Evolutionary conservation across 2,329 filamentous ascomycete genomes (phyloP).

Genomic region (Arthrocladium fulminans): DNA sequence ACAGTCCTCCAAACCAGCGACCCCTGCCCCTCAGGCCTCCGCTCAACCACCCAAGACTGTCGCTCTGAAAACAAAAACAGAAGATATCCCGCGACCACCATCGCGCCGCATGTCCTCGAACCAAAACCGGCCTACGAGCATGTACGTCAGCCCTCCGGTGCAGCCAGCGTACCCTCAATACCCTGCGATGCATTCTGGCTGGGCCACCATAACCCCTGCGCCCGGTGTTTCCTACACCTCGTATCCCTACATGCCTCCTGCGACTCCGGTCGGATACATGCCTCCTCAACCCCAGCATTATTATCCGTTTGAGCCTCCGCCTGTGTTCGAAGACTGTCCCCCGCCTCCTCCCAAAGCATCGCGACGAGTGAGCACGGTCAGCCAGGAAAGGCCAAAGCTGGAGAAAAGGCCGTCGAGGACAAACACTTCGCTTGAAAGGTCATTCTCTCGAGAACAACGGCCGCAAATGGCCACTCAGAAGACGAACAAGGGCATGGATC

Average conservation of each 20-base stretch:
- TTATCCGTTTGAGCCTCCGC: constrained; percentile 4
- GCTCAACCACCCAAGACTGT: constrained; percentile 9
- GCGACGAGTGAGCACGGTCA: constrained; percentile 1
- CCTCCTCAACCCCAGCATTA: constrained; percentile 2
- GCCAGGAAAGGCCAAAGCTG: constrained; percentile 5
- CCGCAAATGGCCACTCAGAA: constrained; percentile 9
- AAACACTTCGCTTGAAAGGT: not conserved
- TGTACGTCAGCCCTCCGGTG: constrained; percentile 3
- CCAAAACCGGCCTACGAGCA: constrained; percentile 5
- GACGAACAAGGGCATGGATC: constrained; percentile 13
- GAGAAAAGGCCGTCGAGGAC: constrained; percentile 5
- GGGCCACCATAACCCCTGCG: not conserved
- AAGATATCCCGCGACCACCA: constrained; percentile 11
- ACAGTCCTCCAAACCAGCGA: constrained; percentile 7
- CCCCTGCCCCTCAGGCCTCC: constrained; percentile 11
- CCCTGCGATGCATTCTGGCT: not conserved
- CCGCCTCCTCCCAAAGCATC: not conserved
- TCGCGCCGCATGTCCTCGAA: constrained; percentile 9
- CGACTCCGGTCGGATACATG: not conserved
- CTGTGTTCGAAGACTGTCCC: constrained; percentile 2
- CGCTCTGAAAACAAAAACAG: constrained; percentile 8
- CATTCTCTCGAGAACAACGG: constrained; percentile 1
- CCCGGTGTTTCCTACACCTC: constrained; percentile 1
- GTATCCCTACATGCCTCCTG: constrained; percentile 3
- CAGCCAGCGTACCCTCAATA: not conserved